phyloP scores from a whole-genome alignment of 1,284 basidiomycete species.

The Singerocomus rubriflavus region DNA sequence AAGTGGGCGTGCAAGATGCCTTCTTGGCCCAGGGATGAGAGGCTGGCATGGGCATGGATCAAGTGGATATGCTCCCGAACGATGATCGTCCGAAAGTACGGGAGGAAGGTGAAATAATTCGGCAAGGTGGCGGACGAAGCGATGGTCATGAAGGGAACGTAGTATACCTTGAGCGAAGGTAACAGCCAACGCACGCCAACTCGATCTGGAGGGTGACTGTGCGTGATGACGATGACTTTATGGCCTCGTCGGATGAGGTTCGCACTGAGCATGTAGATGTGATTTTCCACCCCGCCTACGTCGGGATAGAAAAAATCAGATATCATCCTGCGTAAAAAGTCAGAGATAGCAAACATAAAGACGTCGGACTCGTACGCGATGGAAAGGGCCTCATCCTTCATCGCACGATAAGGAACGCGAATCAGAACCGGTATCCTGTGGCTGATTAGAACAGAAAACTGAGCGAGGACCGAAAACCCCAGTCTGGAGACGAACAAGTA shows the following conservation, averaged over 20 bases:
- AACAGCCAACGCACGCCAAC: slow-evolving; percentile 87
- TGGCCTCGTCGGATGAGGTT: slow-evolving; percentile 83
- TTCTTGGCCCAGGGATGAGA: slow-evolving; percentile 91
- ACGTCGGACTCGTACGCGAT: slow-evolving; percentile 27
- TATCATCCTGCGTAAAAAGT: slow-evolving; percentile 67
- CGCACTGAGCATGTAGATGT: slow-evolving; percentile 92
- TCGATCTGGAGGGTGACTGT: slow-evolving; percentile 83
- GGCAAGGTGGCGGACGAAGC: slow-evolving; percentile 91
- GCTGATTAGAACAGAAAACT: neutral
- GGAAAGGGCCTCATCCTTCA: slow-evolving; percentile 28
- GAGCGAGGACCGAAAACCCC: neutral
- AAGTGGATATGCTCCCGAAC: slow-evolving; percentile 85
- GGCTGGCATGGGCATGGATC: slow-evolving; percentile 90
- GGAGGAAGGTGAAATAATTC: slow-evolving; percentile 90
- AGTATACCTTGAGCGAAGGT: slow-evolving; percentile 89
- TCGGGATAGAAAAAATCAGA: slow-evolving; percentile 96
- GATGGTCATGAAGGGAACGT: slow-evolving; percentile 87
- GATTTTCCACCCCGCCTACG: slow-evolving; percentile 95
- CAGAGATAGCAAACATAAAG: neutral
- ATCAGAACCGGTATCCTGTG: neutral
- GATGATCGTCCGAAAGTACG: slow-evolving; percentile 87
- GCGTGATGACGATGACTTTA: slow-evolving; percentile 94
- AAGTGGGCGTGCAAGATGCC: slow-evolving; percentile 86
- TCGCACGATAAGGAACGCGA: slow-evolving; percentile 1
- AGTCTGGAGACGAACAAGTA: neutral